Base-by-base conservation (phyloP, 75 land plant genomes). In the Pinus taeda region DNA sequence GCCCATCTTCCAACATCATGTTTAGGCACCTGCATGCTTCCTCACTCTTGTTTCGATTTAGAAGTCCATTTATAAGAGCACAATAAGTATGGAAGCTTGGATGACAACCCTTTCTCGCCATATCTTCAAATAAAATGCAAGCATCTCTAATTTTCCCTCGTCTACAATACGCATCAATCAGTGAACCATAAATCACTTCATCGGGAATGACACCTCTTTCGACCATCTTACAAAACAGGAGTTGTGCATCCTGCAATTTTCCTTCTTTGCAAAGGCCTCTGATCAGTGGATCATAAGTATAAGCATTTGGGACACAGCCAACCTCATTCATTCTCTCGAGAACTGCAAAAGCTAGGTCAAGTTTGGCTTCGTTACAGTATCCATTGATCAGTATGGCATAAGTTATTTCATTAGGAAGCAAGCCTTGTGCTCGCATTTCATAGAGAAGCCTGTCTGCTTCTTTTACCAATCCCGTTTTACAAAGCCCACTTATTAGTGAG, bases 161-260 rank as follows among this genome's bases (percentile, higher is more conserved):
- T 29, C 74, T 78, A 57, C 95, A 89, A 62, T 80, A 81, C 39
- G 85, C 90, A 65, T 75, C 78, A n/a, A 91, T 63, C 30, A 93
- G 79, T 60, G 81, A 79, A 29, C 82, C 65, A 69, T 66, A 60
- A 59, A 76, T 71, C 58, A 61, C 58, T 39, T 78, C 59, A 71
- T 85, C 75, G 72, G 90, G 85, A 64, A 56, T 60, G 4, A 90
- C 73, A 42, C 91, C 98, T 77, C 76, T 83, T 30, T 83, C 81
- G 14, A 76, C 74, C 89, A 91, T 81, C 18, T 65, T 82, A 15
- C 59, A 33, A 62, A 89, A 83, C 73, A 84, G 21, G 3, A 24
- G 2, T 24, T 77, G 71, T 14, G 90, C 90, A 60, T 80, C 88
- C 24, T 57, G 30, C 29, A 63, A 15, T 15, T 63, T 84, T 15